These are phyloP conservation scores for Claviceps maximensis DNA, from an alignment of 2,329 filamentous ascomycete genomes.

Conservation along the genomic window DNA sequence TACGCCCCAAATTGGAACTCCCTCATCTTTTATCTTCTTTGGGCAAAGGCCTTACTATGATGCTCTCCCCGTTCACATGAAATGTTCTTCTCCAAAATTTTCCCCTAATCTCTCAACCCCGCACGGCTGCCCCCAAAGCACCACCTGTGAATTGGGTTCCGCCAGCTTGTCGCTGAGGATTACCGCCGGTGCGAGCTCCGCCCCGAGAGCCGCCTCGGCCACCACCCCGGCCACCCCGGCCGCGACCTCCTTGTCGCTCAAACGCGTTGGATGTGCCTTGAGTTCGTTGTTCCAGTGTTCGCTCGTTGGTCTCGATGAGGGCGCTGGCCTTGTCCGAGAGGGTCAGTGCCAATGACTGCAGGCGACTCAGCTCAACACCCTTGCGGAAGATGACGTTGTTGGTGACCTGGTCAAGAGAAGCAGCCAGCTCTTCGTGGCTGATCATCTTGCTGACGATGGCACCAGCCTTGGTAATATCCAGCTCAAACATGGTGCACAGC, in stretches of 20 bases:
- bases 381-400: constrained; percentile 98
- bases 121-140: constrained; percentile 56
- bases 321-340: constrained; percentile 92
- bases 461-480: constrained; percentile 79
- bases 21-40: not conserved
- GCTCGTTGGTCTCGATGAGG: constrained; percentile 94
- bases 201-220: constrained; percentile 50
- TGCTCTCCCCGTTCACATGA: not conserved
- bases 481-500: constrained; percentile 88
- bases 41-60: not conserved
- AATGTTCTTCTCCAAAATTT: not conserved
- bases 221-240: constrained; percentile 51
- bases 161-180: constrained; percentile 51
- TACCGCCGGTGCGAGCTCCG: constrained; percentile 44
- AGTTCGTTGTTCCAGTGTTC: constrained; percentile 91
- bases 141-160: constrained; percentile 74
- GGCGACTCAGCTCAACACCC: constrained; percentile 90
- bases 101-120: constrained; percentile 30
- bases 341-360: constrained; percentile 89
- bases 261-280: constrained; percentile 93
- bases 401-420: constrained; percentile 94
- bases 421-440: constrained; percentile 92
- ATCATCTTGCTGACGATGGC: constrained; percentile 99
- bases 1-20: constrained; percentile 1
- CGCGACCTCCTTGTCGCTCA: constrained; percentile 75